Evolutionary conservation across 371 early-diverging fungal species (phyloP), one percentile per base, ranked within the genome.

Genomic region (Blakeslea trispora): DNA sequence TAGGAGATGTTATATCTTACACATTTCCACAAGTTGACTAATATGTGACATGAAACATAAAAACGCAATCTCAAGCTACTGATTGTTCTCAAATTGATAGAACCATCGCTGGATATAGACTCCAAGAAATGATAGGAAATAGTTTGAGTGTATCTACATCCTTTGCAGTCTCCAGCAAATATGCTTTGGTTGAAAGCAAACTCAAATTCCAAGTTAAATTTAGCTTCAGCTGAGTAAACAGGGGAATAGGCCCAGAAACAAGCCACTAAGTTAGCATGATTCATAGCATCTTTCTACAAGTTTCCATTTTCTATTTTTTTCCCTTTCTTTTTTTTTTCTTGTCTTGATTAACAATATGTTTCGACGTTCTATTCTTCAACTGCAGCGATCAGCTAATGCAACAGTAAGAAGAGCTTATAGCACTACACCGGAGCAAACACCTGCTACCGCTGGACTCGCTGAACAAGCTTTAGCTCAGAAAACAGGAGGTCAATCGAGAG

Each of bases 401-500:
- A 47, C 49, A 19, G 35, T 53, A 7, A 66, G 43, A 34, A 59
- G 55, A 55, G 24, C 28, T 37, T 64, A 64, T 21, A 47, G 40
- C 13, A 31, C 59, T 13, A 19, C 51, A 15, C 45, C 61, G 6
- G 51, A 42, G 11, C 17, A 46, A 15, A 42, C 45, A 7, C 14
- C 63, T 14, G 39, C 68, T 35, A 52, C 68, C 34, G 64, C 61
- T 44, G 67, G 62, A 23, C 62, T 81, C 14, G 75, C 77, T 23
- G 74, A 75, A 37, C 79, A 81, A 61, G 79, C 68, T 23, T 68
- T 81, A 8, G 75, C 81, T 13, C 72, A 75, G 57, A 79, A 79
- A 51, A 64, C 68, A 15, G 72, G 75, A 28, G 53, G 31, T 40
- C 66, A 55, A 17, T 34, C 55, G 22, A 69, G 62, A 53, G 61